These are phyloP conservation scores for Leccinum rimulosum DNA, from an alignment of 768 basidiomycete genomes.

Conservation along the genomic window DNA sequence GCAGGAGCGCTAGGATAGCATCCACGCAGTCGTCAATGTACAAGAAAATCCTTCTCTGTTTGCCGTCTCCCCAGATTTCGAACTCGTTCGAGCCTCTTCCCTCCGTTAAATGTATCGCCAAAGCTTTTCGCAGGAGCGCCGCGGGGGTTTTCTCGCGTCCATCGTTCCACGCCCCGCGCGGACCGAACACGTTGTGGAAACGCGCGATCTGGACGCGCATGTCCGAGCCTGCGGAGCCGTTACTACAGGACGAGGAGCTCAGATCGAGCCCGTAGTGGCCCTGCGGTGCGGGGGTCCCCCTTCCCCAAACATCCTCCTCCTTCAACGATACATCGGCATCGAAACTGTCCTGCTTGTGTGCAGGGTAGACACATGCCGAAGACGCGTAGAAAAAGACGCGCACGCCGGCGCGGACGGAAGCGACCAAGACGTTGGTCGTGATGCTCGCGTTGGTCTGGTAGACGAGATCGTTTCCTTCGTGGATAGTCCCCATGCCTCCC, in stretches of 20 bases:
- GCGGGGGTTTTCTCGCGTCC: slow-evolving; percentile 61
- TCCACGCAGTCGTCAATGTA: slow-evolving; percentile 55
- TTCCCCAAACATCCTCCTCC: slow-evolving; percentile 44
- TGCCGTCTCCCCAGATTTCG: slow-evolving; percentile 59
- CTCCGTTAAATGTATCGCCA: slow-evolving; percentile 27
- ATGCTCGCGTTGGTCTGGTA: slow-evolving; percentile 51
- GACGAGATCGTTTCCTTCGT: slow-evolving; percentile 46
- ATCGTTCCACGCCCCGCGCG: slow-evolving; percentile 48
- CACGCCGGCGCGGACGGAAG: slow-evolving; percentile 38
- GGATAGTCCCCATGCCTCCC: slow-evolving; percentile 67
- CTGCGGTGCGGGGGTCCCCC: slow-evolving; percentile 43
- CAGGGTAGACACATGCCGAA: slow-evolving; percentile 58
- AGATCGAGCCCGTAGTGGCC: slow-evolving; percentile 59
- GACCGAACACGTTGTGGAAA: slow-evolving; percentile 61
- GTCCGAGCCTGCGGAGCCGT: slow-evolving; percentile 8
- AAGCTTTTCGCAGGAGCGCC: slow-evolving; percentile 53
- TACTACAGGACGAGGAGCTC: slow-evolving; percentile 44
- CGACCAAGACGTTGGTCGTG: slow-evolving; percentile 45
- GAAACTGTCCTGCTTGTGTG: slow-evolving; percentile 35
- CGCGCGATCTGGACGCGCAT: slow-evolving; percentile 48
- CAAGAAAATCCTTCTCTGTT: slow-evolving; percentile 53
- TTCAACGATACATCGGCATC: slow-evolving; percentile 41
- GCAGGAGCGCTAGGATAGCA: slow-evolving; percentile 43
- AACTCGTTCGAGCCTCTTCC: slow-evolving; percentile 22
- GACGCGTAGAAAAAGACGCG: slow-evolving; percentile 52